phyloP scores from a whole-genome alignment of 768 basidiomycete genomes.

The Kwoniella sp. region DNA sequence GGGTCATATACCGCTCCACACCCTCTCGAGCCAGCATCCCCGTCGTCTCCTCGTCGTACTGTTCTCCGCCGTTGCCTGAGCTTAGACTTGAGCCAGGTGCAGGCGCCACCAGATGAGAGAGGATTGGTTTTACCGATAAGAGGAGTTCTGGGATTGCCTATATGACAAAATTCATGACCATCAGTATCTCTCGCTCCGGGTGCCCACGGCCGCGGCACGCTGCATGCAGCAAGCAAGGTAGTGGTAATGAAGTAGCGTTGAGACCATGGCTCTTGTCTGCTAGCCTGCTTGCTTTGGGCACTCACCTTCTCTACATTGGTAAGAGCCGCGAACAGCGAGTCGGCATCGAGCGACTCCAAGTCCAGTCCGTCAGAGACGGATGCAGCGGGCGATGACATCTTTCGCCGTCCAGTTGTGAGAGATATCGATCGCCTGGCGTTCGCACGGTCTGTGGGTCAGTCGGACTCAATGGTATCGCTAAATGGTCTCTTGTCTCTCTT shows the following conservation, averaged over 20 bases:
- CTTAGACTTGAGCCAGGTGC: background rate
- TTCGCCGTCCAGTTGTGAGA: too few species aligned
- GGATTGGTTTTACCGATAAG: slow-evolving; percentile 39
- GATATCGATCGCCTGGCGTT: too few species aligned
- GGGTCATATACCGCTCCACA: slow-evolving; percentile 40
- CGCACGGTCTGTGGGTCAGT: too few species aligned
- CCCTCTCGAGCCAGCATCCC: slow-evolving; percentile 31
- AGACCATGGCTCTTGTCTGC: too few species aligned
- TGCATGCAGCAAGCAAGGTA: too few species aligned
- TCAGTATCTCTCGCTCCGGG: too few species aligned
- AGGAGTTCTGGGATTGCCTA: slow-evolving; percentile 46
- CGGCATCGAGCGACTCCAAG: slow-evolving; percentile 37
- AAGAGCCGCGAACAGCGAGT: slow-evolving; percentile 40
- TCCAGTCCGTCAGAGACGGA: slow-evolving; percentile 31
- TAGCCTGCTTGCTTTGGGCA: background rate
- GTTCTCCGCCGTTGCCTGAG: background rate
- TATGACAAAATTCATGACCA: too few species aligned
- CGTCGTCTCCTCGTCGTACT: slow-evolving; percentile 25
- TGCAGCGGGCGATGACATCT: slow-evolving; percentile 10
- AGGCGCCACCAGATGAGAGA: slow-evolving; percentile 28
- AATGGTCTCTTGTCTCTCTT: too few species aligned
- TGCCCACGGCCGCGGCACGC: too few species aligned
- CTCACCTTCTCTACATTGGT: slow-evolving; percentile 44
- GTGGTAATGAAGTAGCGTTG: too few species aligned
- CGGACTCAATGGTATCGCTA: too few species aligned